Conservation (phyloP, 2,329 filamentous ascomycete species). For the Aureobasidium uvarum region DNA sequence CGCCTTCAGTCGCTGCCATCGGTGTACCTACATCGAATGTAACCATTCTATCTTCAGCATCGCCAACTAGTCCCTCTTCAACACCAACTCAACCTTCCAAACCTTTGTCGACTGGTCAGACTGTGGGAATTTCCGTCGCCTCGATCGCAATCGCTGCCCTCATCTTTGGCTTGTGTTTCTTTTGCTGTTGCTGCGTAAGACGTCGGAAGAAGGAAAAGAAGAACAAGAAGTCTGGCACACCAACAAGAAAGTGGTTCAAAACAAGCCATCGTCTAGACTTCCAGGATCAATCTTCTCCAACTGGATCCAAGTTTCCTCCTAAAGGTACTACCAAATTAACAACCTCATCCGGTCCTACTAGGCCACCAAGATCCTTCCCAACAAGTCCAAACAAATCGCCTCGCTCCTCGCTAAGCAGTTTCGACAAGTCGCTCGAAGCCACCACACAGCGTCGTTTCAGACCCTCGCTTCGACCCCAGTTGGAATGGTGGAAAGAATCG, state of each 20-base stretch:
- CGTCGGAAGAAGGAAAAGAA: slow-evolving; percentile 23
- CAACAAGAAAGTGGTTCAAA: slow-evolving; percentile 24
- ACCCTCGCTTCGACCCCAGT: slow-evolving; percentile 4
- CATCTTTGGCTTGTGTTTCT: slow-evolving; percentile 31
- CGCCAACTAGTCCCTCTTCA: neutral
- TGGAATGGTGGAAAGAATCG: slow-evolving; percentile 16
- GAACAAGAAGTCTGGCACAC: neutral
- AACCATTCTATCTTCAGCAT: neutral
- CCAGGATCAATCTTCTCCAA: slow-evolving; percentile 35
- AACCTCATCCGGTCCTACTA: neutral
- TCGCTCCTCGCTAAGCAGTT: slow-evolving; percentile 14
- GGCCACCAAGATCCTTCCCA: slow-evolving; percentile 26
- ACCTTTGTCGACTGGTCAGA: slow-evolving; percentile 36
- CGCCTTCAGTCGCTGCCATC: neutral
- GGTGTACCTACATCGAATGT: neutral
- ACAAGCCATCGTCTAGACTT: slow-evolving; percentile 38
- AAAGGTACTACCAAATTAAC: slow-evolving; percentile 27
- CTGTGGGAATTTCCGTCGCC: slow-evolving; percentile 38
- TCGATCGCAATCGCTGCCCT: slow-evolving; percentile 34
- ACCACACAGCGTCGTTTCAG: neutral
- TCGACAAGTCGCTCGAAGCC: neutral
- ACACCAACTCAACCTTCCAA: slow-evolving; percentile 8
- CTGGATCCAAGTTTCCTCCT: slow-evolving; percentile 30
- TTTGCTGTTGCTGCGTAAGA: slow-evolving; percentile 27
- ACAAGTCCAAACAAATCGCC: slow-evolving; percentile 1